These are phyloP conservation scores for Linum usitatissimum DNA, from an alignment of 345 rosid species.

Conservation along the genomic window DNA sequence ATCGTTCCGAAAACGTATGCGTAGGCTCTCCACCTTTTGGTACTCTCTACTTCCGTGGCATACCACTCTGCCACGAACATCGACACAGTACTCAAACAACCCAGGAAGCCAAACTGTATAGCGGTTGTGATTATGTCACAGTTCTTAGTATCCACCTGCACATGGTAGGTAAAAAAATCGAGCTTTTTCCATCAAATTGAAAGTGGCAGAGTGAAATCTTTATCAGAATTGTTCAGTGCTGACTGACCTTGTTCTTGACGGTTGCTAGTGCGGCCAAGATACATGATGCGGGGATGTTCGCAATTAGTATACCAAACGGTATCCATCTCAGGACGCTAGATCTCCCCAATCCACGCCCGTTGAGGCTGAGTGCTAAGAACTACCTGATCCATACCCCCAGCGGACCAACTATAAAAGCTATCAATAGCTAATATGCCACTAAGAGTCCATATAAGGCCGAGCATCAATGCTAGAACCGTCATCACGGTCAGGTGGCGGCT, in stretches of 20 bases:
- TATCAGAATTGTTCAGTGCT: background rate
- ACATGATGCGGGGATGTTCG: constrained; percentile 72
- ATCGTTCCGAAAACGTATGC: constrained; percentile 44
- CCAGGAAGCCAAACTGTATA: constrained; percentile 68
- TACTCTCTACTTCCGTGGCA: constrained; percentile 58
- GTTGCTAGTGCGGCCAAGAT: constrained; percentile 69
- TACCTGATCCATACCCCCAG: constrained; percentile 90
- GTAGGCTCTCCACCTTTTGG: constrained; percentile 62
- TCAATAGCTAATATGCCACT: constrained; percentile 57
- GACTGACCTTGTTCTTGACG: constrained; percentile 44
- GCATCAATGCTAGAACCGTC: constrained; percentile 30
- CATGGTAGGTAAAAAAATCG: background rate
- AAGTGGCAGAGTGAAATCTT: background rate
- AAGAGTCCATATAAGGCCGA: constrained; percentile 34
- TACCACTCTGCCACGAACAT: constrained; percentile 84
- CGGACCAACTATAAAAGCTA: constrained; percentile 66
- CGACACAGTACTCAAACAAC: constrained; percentile 82
- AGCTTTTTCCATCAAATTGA: background rate
- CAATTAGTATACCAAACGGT: constrained; percentile 77
- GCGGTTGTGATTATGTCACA: constrained; percentile 41
- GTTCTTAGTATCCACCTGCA: constrained; percentile 44
- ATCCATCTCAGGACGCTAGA: constrained; percentile 51
- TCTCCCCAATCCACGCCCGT: constrained; percentile 75
- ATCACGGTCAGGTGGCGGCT: constrained; percentile 34
- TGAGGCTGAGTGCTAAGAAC: constrained; percentile 62